Base-by-base conservation (phyloP, 106 monocot genomes). In the Acorus gramineus region DNA sequence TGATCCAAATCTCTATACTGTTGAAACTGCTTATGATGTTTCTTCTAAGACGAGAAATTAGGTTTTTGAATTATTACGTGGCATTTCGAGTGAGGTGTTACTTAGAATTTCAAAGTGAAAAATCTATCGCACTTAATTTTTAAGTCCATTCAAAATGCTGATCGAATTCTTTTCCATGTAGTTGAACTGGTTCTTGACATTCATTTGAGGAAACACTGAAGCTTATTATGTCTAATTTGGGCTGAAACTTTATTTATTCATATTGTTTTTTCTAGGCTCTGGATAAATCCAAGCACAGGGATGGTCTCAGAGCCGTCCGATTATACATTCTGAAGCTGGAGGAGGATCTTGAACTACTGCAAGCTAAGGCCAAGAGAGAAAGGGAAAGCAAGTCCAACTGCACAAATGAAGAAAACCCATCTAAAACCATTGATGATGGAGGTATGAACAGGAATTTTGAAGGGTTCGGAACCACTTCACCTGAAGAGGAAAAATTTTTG, bases 221-320 rank as follows among this genome's bases (percentile, higher is more conserved):
- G 28, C 28, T 28, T 28, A 28, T 28, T 28, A 28, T 28, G 28
- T 28, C 28, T 28, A 28, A 28, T 28, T 28, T 28, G 28, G 28
- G 28, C 28, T 28, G 28, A 28, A 28, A 28, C 28, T 28, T 28
- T 52, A 3, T 60, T 11, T 13, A 4, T 13, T 12, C 12, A 42
- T 57, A n/a, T 48, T 11, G 60, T 14, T 49, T 12, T 56, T 56
- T 61, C 76, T 28, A 99, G 92, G 92, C 98, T 10, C 66, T 99
- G 47, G 92, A 99, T 67, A 99, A 99, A 67, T 99, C 98, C 56
- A 99, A 99, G 75, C 78, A 92, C 67, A 75, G 79, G 68, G 92
- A 99, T 61, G 63, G 71, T 13, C 74, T 99, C 45, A 73, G 70
- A 49, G 91, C 81, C 47, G 81, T 89, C 7, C 68, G 81, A 46